Evolutionary conservation across 164 flowering plant species (phyloP).

Genomic region (Stephania cephalantha): DNA sequence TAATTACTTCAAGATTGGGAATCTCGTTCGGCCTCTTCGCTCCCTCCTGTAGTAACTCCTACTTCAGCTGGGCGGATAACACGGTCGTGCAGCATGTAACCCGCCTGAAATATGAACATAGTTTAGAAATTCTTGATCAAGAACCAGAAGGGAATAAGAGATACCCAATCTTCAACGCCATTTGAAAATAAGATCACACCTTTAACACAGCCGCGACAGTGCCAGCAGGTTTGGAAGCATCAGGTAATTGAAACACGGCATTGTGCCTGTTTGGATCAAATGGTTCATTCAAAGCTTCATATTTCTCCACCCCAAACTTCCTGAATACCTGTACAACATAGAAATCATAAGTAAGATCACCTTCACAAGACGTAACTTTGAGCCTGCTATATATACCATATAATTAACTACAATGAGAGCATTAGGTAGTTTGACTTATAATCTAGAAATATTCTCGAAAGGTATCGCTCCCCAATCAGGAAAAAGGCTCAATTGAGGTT

Average conservation of each 20-base stretch:
- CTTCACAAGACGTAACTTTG: not conserved
- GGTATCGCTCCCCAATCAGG: too few relatives aligned
- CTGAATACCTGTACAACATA: constrained; percentile 57
- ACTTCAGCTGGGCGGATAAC: constrained; percentile 89
- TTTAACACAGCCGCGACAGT: constrained; percentile 69
- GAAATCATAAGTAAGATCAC: not conserved
- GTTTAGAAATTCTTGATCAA: not conserved
- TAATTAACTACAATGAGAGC: not conserved
- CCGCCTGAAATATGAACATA: constrained; percentile 44
- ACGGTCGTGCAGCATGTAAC: constrained; percentile 69
- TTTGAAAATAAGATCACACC: constrained; percentile 34
- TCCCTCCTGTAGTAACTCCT: constrained; percentile 51
- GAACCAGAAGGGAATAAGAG: not conserved
- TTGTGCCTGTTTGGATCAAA: constrained; percentile 86
- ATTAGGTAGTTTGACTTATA: not conserved
- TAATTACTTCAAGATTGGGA: constrained; percentile 21
- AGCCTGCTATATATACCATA: not conserved
- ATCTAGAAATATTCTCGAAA: not conserved
- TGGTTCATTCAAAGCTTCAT: constrained; percentile 59
- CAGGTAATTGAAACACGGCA: constrained; percentile 76
- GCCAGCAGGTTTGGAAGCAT: constrained; percentile 69
- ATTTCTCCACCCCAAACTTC: constrained; percentile 68
- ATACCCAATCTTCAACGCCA: not conserved
- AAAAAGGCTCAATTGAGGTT: too few relatives aligned
- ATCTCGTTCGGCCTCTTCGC: constrained; percentile 17